Conservation (phyloP, 495 filamentous ascomycete species). For the Neurospora sp. region DNA sequence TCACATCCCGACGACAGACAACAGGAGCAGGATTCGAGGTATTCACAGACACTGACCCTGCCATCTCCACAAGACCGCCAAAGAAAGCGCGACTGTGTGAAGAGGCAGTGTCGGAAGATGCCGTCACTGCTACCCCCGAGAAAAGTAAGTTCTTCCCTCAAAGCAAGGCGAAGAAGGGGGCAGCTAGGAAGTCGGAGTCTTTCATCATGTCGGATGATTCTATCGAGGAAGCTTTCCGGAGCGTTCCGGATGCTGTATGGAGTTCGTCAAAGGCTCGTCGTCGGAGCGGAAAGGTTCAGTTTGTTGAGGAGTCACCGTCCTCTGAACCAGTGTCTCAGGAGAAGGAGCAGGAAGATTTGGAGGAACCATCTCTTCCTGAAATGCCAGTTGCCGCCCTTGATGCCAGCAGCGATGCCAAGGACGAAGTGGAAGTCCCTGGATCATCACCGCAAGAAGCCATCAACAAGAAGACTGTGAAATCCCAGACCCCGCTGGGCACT, state of each 20-base stretch:
- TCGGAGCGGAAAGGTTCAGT: not conserved
- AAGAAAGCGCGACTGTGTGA: conserved; percentile 42
- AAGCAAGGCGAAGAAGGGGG: conserved; percentile 8
- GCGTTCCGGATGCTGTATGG: conserved; percentile 27
- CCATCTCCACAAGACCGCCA: conserved; percentile 26
- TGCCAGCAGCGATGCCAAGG: not conserved
- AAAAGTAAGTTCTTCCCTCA: conserved; percentile 35
- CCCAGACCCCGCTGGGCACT: conserved; percentile 9
- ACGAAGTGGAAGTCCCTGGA: conserved; percentile 20
- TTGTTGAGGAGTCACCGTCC: conserved; percentile 3
- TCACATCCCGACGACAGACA: conserved; percentile 23
- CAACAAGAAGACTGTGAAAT: not conserved
- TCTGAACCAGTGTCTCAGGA: not conserved
- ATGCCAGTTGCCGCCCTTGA: not conserved
- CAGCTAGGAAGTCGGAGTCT: conserved; percentile 11
- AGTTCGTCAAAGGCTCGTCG: not conserved
- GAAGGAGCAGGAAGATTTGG: not conserved
- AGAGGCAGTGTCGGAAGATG: conserved; percentile 16
- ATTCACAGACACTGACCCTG: conserved; percentile 12
- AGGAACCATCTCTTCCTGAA: not conserved
- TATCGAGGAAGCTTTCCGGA: conserved; percentile 33
- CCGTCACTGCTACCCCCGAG: conserved; percentile 12
- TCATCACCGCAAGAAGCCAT: conserved; percentile 11
- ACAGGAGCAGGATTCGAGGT: conserved; percentile 13
- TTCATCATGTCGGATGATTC: conserved; percentile 39